Percentiles rank a stretch among this genome's conserved stretches.
phyloP scores from a whole-genome alignment of 768 basidiomycete species.

The Boletus rubropictus region DNA sequence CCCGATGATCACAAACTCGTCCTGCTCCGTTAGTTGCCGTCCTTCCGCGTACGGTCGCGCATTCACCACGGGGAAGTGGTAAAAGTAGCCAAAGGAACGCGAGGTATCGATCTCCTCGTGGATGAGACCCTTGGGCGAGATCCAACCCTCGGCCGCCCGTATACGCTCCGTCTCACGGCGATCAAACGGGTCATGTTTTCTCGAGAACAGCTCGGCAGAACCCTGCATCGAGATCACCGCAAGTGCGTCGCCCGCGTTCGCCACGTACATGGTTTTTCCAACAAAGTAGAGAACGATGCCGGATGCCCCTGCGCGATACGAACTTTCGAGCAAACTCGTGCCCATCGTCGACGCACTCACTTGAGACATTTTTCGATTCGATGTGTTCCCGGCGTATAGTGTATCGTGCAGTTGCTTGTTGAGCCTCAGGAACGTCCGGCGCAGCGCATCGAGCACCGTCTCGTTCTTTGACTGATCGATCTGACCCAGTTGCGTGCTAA shows the following conservation, averaged over 20 bases:
- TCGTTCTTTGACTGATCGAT: conserved; percentile 39
- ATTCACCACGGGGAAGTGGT: conserved; percentile 85
- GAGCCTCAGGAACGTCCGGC: conserved; percentile 81
- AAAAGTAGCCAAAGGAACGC: conserved; percentile 91
- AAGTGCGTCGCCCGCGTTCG: conserved; percentile 83
- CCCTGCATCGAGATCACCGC: conserved; percentile 82
- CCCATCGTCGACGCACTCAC: conserved; percentile 43
- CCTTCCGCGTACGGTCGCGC: conserved; percentile 74
- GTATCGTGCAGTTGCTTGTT: conserved; percentile 77
- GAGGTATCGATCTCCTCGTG: conserved; percentile 90
- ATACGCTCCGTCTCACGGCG: conserved; percentile 81
- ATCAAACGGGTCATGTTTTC: conserved; percentile 87
- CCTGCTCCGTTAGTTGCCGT: conserved; percentile 68
- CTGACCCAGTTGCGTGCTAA: conserved; percentile 52
- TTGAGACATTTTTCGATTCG: conserved; percentile 67
- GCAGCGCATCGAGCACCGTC: conserved; percentile 66
- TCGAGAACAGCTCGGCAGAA: conserved; percentile 65
- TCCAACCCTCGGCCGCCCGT: conserved; percentile 87
- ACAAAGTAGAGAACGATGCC: conserved; percentile 83
- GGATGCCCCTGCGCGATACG: conserved; percentile 70
- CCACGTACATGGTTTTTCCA: conserved; percentile 76
- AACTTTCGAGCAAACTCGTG: conserved; percentile 36
- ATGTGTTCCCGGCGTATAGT: conserved; percentile 40
- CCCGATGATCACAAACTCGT: conserved; percentile 95
- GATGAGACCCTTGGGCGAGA: conserved; percentile 83